phyloP scores from a whole-genome alignment of 2,329 filamentous ascomycete genomes.

The Pleoardoris graminearum region DNA sequence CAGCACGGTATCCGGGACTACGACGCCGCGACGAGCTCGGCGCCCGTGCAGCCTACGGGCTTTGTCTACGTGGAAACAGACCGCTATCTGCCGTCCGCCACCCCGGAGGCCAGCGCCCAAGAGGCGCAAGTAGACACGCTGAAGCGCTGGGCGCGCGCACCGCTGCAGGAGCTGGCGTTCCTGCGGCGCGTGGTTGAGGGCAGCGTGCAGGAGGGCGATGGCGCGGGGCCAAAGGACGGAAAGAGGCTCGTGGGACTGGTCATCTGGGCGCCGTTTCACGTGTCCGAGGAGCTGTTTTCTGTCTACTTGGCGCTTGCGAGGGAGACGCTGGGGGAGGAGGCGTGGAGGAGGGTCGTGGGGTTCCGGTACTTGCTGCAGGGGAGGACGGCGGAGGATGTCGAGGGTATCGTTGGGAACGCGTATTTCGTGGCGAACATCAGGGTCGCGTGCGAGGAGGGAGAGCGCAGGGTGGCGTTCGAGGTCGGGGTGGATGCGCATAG shows the following conservation, averaged over 20 bases:
- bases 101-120: neutral
- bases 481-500: conserved; percentile 79
- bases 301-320: conserved; percentile 67
- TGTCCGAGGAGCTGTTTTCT: conserved; percentile 62
- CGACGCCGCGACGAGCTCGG: conserved; percentile 23
- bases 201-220: conserved; percentile 65
- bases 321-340: conserved; percentile 61
- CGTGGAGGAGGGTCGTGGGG: conserved; percentile 72
- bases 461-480: conserved; percentile 72
- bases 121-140: conserved; percentile 17
- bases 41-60: conserved; percentile 48
- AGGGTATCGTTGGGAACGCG: conserved; percentile 36
- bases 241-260: conserved; percentile 69
- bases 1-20: conserved; percentile 70
- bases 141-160: conserved; percentile 64
- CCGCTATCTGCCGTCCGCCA: conserved; percentile 49
- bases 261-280: conserved; percentile 82
- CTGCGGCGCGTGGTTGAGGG: conserved; percentile 68
- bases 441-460: conserved; percentile 57
- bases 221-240: conserved; percentile 24
- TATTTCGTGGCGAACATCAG: conserved; percentile 56
- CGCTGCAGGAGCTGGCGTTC: conserved; percentile 73
- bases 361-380: conserved; percentile 80
- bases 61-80: conserved; percentile 87
- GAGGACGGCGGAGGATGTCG: conserved; percentile 43